Base-by-base conservation (phyloP, 179 eudicot genomes). In the Silene noctiflora region DNA sequence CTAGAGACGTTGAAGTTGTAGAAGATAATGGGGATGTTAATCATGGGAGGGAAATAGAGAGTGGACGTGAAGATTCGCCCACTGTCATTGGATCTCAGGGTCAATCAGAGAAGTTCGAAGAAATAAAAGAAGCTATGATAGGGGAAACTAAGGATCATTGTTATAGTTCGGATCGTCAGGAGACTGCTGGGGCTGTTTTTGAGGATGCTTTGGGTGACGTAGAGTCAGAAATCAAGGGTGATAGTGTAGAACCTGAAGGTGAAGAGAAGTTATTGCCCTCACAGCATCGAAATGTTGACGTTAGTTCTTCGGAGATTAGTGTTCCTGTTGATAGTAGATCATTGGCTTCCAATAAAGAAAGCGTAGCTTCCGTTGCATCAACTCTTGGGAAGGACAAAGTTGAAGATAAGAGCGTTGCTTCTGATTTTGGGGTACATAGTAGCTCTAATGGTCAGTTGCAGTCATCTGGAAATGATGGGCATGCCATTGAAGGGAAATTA, bases 41-140 rank as follows among this genome's bases (percentile, higher is more conserved):
- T 68, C 72, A 73, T 69, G 78, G 59, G 58, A 73, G 48, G 70
- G 69, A 76, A 69, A 24, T 25, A 58, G 66, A 21, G 74, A 59
- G 67, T 13, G 82, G 81, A 71, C 71, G 21, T 63, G 65, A 67
- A 77, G 84, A 71, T 81, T 81, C 75, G 75, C 33, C 69, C 29
- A 42, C 22, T 73, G 78, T 22, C 69, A 42, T 39, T 70, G 33
- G 60, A 56, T 63, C 66, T 62, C 77, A 75, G 31, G 79, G 39
- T 21, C 75, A 64, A 73, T 63, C 17, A 19, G 78, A 76, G 68
- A 68, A 81, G 78, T 56, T 31, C 73, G 85, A 81, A 72, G 83
- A 72, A 76, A 64, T 24, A 63, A 74, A 81, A 64, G 82, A 77
- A 76, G 76, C 58, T 24, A 63, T 66, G 3, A n/a, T 46, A 11